Conservation (phyloP, 257 asterid species). For the Solanum chaucha region DNA sequence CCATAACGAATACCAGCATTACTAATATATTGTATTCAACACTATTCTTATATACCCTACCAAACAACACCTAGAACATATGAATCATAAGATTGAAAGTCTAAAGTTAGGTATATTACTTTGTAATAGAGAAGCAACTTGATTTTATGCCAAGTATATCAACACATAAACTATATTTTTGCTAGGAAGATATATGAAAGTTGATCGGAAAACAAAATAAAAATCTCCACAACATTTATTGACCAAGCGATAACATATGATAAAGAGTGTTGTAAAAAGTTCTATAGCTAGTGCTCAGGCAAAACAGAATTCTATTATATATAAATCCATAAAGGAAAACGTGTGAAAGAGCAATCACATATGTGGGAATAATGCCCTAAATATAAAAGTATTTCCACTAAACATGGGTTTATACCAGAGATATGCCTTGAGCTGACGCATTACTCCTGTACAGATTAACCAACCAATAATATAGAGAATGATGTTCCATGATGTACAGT, state of each 20-base stretch:
- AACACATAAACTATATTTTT: neutral
- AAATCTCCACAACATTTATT: neutral
- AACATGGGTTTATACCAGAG: neutral
- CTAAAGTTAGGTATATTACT: neutral
- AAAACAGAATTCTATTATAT: neutral
- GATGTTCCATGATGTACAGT: no score
- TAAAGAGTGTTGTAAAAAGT: neutral
- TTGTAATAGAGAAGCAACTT: neutral
- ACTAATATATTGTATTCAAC: neutral
- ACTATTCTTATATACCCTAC: neutral
- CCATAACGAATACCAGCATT: neutral
- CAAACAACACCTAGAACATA: neutral
- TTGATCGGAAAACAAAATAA: neutral
- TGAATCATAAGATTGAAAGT: neutral
- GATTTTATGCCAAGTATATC: neutral
- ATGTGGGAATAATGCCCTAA: neutral
- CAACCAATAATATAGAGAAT: no score
- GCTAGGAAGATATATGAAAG: neutral
- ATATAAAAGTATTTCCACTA: neutral
- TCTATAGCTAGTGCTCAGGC: neutral
- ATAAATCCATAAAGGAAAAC: neutral
- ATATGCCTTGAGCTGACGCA: no score
- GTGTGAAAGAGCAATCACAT: neutral
- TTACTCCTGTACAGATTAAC: no score
- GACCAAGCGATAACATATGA: neutral